A percentile compares a stretch with the other conserved stretches of the same genome.
These are phyloP conservation scores for Rhazya stricta DNA, from an alignment of 257 asterid genomes.

Conservation along the genomic window DNA sequence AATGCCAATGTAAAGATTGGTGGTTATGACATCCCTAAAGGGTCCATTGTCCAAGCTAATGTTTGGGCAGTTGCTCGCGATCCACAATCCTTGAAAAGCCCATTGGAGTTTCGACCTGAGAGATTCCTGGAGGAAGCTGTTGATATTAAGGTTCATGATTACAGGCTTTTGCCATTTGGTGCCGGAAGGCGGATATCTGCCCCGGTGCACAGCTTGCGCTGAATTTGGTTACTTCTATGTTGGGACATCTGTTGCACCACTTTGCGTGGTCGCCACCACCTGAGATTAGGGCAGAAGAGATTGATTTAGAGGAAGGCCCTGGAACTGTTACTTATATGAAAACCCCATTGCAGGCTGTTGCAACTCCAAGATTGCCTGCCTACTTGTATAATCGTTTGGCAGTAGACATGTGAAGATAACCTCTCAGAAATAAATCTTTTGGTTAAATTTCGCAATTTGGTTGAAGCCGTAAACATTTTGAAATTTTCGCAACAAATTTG, in stretches of 20 bases:
- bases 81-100: constrained; percentile 59
- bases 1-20: constrained; percentile 53
- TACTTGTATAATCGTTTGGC: constrained; percentile 59
- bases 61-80: constrained; percentile 83
- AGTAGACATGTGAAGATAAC: constrained; percentile 25
- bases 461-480: too few relatives aligned
- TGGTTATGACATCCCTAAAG: constrained; percentile 74
- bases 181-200: constrained; percentile 78
- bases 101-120: constrained; percentile 69
- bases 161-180: constrained; percentile 70
- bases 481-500: too few relatives aligned
- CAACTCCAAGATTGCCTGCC: constrained; percentile 54
- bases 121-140: constrained; percentile 69
- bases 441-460: background rate
- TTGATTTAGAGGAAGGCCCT: constrained; percentile 79
- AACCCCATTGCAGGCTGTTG: constrained; percentile 53
- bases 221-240: constrained; percentile 53
- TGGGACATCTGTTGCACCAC: constrained; percentile 73
- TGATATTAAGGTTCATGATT: constrained; percentile 81
- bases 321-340: constrained; percentile 76
- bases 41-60: constrained; percentile 63
- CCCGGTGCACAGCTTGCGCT: constrained; percentile 80
- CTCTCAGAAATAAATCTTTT: background rate
- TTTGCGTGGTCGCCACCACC: constrained; percentile 51
- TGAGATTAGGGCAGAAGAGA: constrained; percentile 48